Base-by-base conservation (phyloP, 148 eudicot species). In the Mesembryanthemum crystallinum region DNA sequence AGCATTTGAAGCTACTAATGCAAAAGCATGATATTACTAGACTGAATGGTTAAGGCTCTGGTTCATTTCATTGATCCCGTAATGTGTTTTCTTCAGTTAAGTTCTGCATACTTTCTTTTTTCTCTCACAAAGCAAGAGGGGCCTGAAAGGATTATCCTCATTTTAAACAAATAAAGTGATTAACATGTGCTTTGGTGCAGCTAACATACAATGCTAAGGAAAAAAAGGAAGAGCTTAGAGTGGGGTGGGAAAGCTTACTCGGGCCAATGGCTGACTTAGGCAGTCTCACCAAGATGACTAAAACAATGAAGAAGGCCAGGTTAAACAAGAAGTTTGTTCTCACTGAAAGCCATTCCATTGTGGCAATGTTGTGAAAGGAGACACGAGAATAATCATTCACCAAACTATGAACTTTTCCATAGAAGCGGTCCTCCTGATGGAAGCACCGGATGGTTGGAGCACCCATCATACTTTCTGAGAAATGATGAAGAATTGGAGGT, bases 271-370 rank as follows among this genome's bases (percentile, higher is more conserved):
- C 81, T 23, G 95, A 88, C 67, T 88, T 80, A 37, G 98, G 98
- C 64, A 91, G 64, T 86, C 83, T 88, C 73, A 90, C 98, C 80
- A 94, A 83, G 83, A 94, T 85, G 79, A 83, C 79, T 49, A 94
- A 86, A 72, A 94, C 93, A 68, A 87, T 30, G 81, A 94, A 94
- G 89, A 94, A 91, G 24, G 83, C 95, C 14, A 90, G 77, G 81
- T 90, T 94, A 88, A 94, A 94, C 74, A 94, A 86, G 73, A 90
- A 88, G 83, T 94, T 92, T 60, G 89, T 87, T 29, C 97, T 77
- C 32, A 89, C 82, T 45, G 90, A 94, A 10, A 94, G 89, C 98
- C 97, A 91, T 75, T 94, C 98, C 98, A 94, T 94, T 33, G 97
- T 86, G 20, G 90, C 93, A 25, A 88, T 86, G 78, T 90, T 91